Percentiles rank a stretch among this genome's conserved stretches.
These are phyloP conservation scores for Emergomyces africanus DNA, from an alignment of 2,329 filamentous ascomycete species.

Conservation along the genomic window DNA sequence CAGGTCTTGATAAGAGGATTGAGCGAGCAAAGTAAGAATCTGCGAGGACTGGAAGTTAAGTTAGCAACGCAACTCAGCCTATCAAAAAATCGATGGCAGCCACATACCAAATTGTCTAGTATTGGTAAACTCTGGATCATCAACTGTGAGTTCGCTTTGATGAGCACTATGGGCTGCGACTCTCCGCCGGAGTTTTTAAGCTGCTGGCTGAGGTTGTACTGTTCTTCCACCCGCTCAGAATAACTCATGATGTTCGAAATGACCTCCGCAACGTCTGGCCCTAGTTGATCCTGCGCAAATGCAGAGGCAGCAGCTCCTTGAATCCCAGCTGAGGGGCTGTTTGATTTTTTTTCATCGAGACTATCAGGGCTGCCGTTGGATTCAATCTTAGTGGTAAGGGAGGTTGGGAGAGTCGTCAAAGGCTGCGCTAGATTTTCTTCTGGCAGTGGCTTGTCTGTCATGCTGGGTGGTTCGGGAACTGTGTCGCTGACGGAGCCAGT, in stretches of 20 bases:
- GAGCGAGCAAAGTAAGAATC: conserved; percentile 45
- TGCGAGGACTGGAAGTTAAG: conserved; percentile 38
- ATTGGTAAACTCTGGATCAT: conserved; percentile 49
- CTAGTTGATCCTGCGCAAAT: conserved; percentile 16
- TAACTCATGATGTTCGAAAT: conserved; percentile 33
- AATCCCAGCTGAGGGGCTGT: background rate
- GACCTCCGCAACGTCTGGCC: conserved; percentile 25
- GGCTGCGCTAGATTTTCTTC: conserved; percentile 2
- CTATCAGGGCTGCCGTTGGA: conserved; percentile 18
- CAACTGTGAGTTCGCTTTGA: conserved; percentile 34
- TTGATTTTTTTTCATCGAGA: background rate
- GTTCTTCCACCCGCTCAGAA: conserved; percentile 29
- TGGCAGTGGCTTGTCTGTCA: background rate
- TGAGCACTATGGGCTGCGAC: conserved; percentile 24
- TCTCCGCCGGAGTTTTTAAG: conserved; percentile 16
- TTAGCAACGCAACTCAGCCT: conserved; percentile 7
- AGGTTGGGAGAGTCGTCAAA: background rate
- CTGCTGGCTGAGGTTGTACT: conserved; percentile 24
- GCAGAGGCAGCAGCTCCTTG: conserved; percentile 11
- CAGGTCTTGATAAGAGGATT: conserved; percentile 44
- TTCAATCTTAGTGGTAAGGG: conserved; percentile 7
- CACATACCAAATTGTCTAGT: conserved; percentile 46
- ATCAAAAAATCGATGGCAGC: background rate
- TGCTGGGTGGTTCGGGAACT: background rate
- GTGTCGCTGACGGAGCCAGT: conserved; percentile 19